Evolutionary conservation across 108 stramenopile genomes (phyloP), one percentile per base, ranked within the genome.

Genomic region (Hondaea fermentalgiana): DNA sequence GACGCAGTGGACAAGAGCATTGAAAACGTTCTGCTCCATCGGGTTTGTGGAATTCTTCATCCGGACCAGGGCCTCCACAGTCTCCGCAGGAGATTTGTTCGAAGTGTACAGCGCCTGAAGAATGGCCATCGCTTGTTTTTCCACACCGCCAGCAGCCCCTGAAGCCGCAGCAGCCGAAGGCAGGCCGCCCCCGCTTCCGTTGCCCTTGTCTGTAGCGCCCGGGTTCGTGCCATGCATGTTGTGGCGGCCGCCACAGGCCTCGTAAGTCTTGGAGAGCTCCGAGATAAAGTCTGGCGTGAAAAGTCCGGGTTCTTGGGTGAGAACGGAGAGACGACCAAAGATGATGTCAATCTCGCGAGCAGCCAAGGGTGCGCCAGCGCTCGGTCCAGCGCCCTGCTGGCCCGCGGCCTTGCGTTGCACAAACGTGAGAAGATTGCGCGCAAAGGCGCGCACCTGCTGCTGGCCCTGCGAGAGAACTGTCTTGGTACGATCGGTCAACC

Each of bases 1-100:
- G 0, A 99, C 93, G 92, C 98, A 98, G 91, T 98, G 99, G 72
- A 98, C 96, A 97, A 99, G 98, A 90, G 97, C 98, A 17, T 97
- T 96, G 90, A 99, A 99, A 72, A 99, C 97, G 88, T 99, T 98
- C 91, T 98, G 97, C 88, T 98, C 99, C 60, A 96, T 92, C 21
- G 91, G 88, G 71, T 97, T 96, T 12, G 95, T 93, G n/a, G 96
- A 97, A 12, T 93, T 91, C 92, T 98, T 97, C 96, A 99, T 98
- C 17, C 93, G 93, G 89, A 97, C 97, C 60, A 99, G 93, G 96
- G 97, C 97, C 87, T 97, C 96, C 35, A 99, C 96, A 23, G 51
- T 83, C 49, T 83, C 76, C 49, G 51, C 51, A 53, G 76, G 45
- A 1, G 76, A 53, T 45, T 83, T 83, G 45, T 83, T 47, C 51